Base-by-base conservation (phyloP, 2,329 filamentous ascomycete species). In the Fusarium sp. region DNA sequence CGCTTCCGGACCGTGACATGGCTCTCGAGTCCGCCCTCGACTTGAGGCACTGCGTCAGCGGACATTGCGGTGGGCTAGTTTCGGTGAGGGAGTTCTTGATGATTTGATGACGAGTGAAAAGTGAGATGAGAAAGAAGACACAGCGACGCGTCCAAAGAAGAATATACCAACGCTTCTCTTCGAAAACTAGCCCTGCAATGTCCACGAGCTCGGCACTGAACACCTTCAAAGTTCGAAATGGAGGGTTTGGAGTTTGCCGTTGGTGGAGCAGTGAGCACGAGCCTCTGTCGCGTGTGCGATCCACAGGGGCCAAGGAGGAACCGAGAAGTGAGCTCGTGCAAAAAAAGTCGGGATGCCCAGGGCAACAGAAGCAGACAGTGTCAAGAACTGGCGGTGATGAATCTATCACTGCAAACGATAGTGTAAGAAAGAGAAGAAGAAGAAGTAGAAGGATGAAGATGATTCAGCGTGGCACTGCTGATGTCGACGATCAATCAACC, bases 1-100 rank as follows among this genome's bases (percentile, higher is more conserved):
- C 88, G 84, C 76, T 87, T 89, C 74, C 88, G 85, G 56, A 91
- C 85, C 18, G 87, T 86, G 74, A 85, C 82, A 82, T 86, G 84
- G 65, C 82, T 84, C 72, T 84, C 83, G 39, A 82, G 74, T 54
- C 77, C 76, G 65, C 64, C 56, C 35, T 71, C 63, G 37, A 50
- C 39, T 65, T 74, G 58, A 60, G 56, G 74, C 20, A 73, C 64
- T 54, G 57, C 56, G 64, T 73, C 75, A 52, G 67, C 72, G 64
- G 73, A 68, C 70, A 76, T 74, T 74, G 70, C 67, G 62, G 45
- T 56, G 59, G 72, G 70, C 70, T 76, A 76, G 69, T 74, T 76
- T 75, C 60, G 63, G 73, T 69, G 69, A 69, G 66, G 54, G 63
- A 65, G 66, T 65, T 64, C 43, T 59, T 61, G 56, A 31, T 45